A percentile compares a stretch with the other conserved stretches of the same genome.
Evolutionary conservation across 2,329 filamentous ascomycete genomes (phyloP).

Genomic region (Aspergillus sp.): DNA sequence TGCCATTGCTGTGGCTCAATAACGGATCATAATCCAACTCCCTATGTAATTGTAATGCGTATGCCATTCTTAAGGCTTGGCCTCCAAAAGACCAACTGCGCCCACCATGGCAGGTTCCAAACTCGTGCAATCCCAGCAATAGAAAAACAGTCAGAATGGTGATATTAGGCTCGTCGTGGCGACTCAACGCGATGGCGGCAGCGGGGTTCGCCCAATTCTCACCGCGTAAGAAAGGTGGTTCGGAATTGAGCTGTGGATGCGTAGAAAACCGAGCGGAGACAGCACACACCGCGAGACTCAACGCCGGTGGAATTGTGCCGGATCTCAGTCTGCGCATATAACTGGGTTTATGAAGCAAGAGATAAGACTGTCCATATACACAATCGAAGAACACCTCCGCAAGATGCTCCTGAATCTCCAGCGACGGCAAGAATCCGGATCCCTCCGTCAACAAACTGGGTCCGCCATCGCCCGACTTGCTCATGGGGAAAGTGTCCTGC

Average conservation of each 20-base stretch:
- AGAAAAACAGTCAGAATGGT: conserved; percentile 88
- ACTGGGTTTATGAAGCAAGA: conserved; percentile 90
- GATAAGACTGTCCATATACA: conserved; percentile 90
- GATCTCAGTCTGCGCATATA: conserved; percentile 78
- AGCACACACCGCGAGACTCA: conserved; percentile 89
- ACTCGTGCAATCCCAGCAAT: conserved; percentile 84
- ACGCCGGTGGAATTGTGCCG: conserved; percentile 74
- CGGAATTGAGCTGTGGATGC: conserved; percentile 68
- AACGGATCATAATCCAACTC: conserved; percentile 77
- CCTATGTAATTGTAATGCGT: conserved; percentile 85
- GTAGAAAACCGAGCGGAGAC: conserved; percentile 91
- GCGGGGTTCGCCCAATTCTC: conserved; percentile 85
- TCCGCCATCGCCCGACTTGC: conserved; percentile 59
- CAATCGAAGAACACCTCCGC: conserved; percentile 93
- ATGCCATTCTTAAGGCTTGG: conserved; percentile 93
- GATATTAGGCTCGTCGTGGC: conserved; percentile 92
- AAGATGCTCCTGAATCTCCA: conserved; percentile 86
- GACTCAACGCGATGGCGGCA: conserved; percentile 74
- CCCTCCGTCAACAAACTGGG: conserved; percentile 73
- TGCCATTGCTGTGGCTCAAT: conserved; percentile 47
- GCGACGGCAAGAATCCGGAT: conserved; percentile 68
- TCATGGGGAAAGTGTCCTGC: conserved; percentile 44
- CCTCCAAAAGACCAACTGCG: conserved; percentile 93
- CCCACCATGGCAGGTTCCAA: conserved; percentile 92
- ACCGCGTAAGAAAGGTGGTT: conserved; percentile 75